Percentiles rank a stretch among this genome's conserved stretches.
Conservation (phyloP, 495 filamentous ascomycete genomes). For the Xylaria venustula region DNA sequence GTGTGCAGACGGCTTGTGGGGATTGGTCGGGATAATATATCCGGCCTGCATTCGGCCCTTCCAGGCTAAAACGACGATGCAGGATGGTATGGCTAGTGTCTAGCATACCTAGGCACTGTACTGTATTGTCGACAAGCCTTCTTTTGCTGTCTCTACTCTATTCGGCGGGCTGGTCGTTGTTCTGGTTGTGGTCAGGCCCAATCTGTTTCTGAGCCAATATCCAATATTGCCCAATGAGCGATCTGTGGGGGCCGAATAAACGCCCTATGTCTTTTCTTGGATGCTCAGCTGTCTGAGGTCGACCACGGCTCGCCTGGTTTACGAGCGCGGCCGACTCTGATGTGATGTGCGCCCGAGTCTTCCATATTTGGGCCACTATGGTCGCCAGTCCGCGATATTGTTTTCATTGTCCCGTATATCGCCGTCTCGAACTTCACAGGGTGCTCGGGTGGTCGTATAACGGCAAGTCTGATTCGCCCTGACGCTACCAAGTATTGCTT, state of each 20-base stretch:
- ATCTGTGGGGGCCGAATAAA: constrained; percentile 9
- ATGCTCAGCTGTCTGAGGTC: constrained; percentile 8
- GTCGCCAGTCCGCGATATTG: neutral
- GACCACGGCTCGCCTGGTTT: constrained; percentile 1
- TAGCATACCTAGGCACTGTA: neutral
- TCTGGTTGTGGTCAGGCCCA: neutral
- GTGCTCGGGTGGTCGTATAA: neutral
- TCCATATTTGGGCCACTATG: neutral
- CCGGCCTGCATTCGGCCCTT: constrained; percentile 21
- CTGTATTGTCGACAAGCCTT: constrained; percentile 1
- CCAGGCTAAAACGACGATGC: constrained; percentile 32
- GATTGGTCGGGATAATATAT: constrained; percentile 36
- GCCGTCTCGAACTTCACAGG: neutral
- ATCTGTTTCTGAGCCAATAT: constrained; percentile 2
- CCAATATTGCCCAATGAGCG: constrained; percentile 7
- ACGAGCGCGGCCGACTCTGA: neutral
- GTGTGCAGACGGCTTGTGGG: constrained; percentile 11
- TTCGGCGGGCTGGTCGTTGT: constrained; percentile 3
- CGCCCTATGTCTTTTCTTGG: constrained; percentile 14
- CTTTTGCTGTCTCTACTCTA: neutral
- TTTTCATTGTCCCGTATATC: neutral
- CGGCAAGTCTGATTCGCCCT: neutral
- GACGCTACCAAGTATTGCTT: neutral
- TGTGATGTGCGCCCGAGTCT: neutral
- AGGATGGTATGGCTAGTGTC: constrained; percentile 8